Percentiles rank a stretch among this genome's conserved stretches.
Evolutionary conservation across 73 alveolate species (phyloP).

Genomic region (Tetrahymena elliotti): DNA sequence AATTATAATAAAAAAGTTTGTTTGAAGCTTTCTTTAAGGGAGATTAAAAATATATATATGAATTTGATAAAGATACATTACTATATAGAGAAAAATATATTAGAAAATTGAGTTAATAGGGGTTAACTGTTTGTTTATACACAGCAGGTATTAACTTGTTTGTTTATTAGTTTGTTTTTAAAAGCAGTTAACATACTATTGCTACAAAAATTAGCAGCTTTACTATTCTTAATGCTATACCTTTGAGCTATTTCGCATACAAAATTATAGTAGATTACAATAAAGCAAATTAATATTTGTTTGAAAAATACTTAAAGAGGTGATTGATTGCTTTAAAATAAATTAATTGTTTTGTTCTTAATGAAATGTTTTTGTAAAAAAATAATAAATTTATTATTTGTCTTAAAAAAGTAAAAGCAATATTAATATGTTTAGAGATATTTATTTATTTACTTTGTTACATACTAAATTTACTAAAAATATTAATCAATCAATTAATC

Average conservation of each 20-base stretch:
- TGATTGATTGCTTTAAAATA: not conserved
- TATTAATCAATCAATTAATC: not conserved
- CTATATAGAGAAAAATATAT: not conserved
- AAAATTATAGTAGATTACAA: not conserved
- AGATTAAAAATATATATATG: not conserved
- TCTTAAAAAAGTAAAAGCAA: too few species aligned
- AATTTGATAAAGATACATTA: not conserved
- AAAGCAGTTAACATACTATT: not conserved
- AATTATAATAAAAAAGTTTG: not conserved
- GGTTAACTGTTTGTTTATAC: not conserved
- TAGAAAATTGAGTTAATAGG: not conserved
- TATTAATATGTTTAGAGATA: not conserved
- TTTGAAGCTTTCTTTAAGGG: not conserved
- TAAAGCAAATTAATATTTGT: not conserved
- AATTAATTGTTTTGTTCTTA: too few species aligned
- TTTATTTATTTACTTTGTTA: too few species aligned
- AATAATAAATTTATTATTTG: not conserved
- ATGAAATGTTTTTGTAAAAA: too few species aligned
- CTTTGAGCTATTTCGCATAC: not conserved
- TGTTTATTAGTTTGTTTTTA: not conserved
- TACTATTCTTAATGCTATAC: not conserved
- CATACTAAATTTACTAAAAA: too few species aligned
- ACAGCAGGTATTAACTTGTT: not conserved
- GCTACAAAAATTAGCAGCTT: not conserved
- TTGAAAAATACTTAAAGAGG: not conserved